Conservation (phyloP, 2,329 filamentous ascomycete genomes). For the Penicillium decumbens region DNA sequence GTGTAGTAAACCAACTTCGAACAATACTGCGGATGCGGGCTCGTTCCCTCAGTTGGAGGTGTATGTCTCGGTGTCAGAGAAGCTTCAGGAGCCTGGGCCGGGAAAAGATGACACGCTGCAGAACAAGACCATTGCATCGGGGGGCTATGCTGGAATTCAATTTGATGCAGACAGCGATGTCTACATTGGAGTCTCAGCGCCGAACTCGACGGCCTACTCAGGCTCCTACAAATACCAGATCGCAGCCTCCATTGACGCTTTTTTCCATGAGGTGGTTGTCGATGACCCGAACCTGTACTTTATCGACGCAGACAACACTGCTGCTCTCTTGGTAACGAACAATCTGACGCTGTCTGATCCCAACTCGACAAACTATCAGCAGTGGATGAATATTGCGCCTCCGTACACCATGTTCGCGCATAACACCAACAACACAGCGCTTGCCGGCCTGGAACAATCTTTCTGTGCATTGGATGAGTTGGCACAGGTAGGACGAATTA, state of each 20-base stretch:
- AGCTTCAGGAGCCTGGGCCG: slow-evolving; percentile 64
- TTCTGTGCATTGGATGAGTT: slow-evolving; percentile 71
- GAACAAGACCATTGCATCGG: slow-evolving; percentile 51
- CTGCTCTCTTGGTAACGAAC: slow-evolving; percentile 72
- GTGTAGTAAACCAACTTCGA: slow-evolving; percentile 67
- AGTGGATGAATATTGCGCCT: slow-evolving; percentile 56
- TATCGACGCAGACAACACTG: slow-evolving; percentile 77
- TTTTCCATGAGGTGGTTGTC: slow-evolving; percentile 61
- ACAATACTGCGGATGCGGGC: slow-evolving; percentile 40
- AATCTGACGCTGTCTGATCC: slow-evolving; percentile 54
- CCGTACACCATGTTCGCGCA: slow-evolving; percentile 76
- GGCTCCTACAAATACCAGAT: slow-evolving; percentile 76
- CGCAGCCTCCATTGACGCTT: slow-evolving; percentile 73
- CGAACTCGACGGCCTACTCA: slow-evolving; percentile 57
- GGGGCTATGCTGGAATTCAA: slow-evolving; percentile 65
- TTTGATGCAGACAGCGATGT: slow-evolving; percentile 62
- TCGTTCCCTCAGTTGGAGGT: slow-evolving; percentile 69
- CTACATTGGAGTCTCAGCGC: slow-evolving; percentile 71
- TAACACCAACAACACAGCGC: slow-evolving; percentile 53
- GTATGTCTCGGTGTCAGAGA: slow-evolving; percentile 64
- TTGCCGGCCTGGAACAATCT: slow-evolving; percentile 70
- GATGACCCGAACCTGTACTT: slow-evolving; percentile 61
- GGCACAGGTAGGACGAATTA: slow-evolving; percentile 61
- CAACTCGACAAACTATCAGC: slow-evolving; percentile 47
- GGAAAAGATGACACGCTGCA: slow-evolving; percentile 42